These are phyloP conservation scores for Plantago lanceolata DNA, from an alignment of 305 asterid species.

Conservation along the genomic window DNA sequence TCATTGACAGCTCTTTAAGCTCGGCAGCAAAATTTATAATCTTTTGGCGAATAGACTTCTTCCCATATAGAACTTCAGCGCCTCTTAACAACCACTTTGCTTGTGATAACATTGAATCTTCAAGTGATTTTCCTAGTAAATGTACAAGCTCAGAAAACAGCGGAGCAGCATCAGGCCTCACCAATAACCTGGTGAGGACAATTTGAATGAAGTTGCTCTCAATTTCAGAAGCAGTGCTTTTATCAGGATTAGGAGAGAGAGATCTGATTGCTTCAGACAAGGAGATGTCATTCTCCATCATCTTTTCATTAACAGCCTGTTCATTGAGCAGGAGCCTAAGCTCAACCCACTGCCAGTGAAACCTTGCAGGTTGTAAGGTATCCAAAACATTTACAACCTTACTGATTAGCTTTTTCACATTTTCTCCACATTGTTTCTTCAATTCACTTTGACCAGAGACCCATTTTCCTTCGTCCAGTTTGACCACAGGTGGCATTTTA, in stretches of 20 bases:
- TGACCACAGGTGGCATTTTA: conserved; percentile 54
- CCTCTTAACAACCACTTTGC: conserved; percentile 96
- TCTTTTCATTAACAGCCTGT: conserved; percentile 80
- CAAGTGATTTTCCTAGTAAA: conserved; percentile 84
- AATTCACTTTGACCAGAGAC: conserved; percentile 54
- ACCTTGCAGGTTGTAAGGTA: conserved; percentile 91
- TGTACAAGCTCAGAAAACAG: conserved; percentile 91
- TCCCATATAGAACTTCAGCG: conserved; percentile 83
- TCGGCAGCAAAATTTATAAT: conserved; percentile 79
- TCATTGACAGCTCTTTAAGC: conserved; percentile 61
- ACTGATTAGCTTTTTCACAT: conserved; percentile 56
- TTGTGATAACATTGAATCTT: conserved; percentile 89
- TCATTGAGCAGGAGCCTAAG: conserved; percentile 87
- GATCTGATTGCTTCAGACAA: conserved; percentile 76
- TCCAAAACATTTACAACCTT: conserved; percentile 80
- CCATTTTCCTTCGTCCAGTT: conserved; percentile 54
- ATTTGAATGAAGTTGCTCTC: conserved; percentile 87
- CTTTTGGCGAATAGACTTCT: conserved; percentile 90
- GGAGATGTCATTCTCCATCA: conserved; percentile 61
- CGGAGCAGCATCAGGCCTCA: conserved; percentile 97
- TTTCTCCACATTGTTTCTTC: conserved; percentile 60
- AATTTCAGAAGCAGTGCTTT: conserved; percentile 67
- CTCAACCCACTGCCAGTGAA: conserved; percentile 99
- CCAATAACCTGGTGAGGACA: conserved; percentile 82
- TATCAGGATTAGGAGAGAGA: conserved; percentile 69